phyloP scores from a whole-genome alignment of 306 rosid species.

The Comarum palustre region DNA sequence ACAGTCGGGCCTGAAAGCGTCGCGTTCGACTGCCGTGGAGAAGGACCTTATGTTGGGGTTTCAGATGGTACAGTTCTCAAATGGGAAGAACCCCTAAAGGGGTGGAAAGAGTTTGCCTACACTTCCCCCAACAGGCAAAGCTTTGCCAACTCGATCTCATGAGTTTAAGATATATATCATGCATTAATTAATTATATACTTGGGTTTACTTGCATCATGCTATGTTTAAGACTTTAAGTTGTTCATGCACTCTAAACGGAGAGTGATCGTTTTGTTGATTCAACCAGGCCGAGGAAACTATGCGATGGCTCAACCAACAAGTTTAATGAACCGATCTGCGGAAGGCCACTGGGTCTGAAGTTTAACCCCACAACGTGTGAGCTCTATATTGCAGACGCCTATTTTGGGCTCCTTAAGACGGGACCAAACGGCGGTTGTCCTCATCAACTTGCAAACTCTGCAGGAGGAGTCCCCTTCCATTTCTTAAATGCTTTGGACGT shows the following conservation, averaged over 20 bases:
- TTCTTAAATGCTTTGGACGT: constrained; percentile 54
- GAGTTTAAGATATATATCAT: too few species aligned
- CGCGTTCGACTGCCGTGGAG: constrained; percentile 60
- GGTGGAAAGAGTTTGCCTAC: constrained; percentile 46
- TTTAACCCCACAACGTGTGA: constrained; percentile 31
- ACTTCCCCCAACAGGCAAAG: constrained; percentile 46
- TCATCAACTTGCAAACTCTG: constrained; percentile 35
- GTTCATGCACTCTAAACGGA: background rate
- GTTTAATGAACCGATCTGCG: constrained; percentile 40
- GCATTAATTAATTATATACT: too few species aligned
- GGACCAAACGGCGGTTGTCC: constrained; percentile 47
- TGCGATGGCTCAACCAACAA: constrained; percentile 43
- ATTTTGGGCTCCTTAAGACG: constrained; percentile 44
- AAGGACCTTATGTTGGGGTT: constrained; percentile 54
- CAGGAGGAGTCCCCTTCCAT: constrained; percentile 35
- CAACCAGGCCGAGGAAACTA: constrained; percentile 29
- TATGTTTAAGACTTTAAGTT: background rate
- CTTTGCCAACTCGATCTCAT: background rate
- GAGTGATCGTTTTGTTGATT: background rate
- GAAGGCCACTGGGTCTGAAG: constrained; percentile 55
- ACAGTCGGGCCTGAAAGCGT: constrained; percentile 54
- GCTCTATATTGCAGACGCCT: constrained; percentile 49
- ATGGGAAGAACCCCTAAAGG: constrained; percentile 32
- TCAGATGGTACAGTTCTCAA: constrained; percentile 60
- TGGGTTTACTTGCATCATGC: background rate